phyloP scores from a whole-genome alignment of 73 alveolate genomes.

The Strombidium stylifer region DNA sequence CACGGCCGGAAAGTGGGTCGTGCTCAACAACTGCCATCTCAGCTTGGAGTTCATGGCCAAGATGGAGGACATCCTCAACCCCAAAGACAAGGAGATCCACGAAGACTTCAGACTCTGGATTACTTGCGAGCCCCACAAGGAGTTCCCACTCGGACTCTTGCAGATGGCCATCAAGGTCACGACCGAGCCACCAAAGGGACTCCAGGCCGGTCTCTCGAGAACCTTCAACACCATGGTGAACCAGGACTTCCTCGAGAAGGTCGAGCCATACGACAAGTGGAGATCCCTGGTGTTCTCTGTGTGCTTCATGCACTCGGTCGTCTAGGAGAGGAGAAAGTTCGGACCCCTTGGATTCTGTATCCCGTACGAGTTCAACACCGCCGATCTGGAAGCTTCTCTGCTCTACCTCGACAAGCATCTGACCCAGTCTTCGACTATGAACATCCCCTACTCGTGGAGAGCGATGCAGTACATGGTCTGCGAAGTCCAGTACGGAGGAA shows the following conservation, averaged over 20 bases:
- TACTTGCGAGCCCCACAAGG: slow-evolving; percentile 98
- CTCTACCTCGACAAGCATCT: slow-evolving; percentile 97
- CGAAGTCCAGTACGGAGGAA: slow-evolving; percentile 99
- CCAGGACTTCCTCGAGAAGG: slow-evolving; percentile 94
- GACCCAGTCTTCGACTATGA: slow-evolving; percentile 87
- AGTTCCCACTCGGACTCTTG: slow-evolving; percentile 99
- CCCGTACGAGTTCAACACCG: slow-evolving; percentile 99
- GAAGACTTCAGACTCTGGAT: slow-evolving; percentile 99
- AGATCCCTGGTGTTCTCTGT: slow-evolving; percentile 93
- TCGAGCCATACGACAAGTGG: slow-evolving; percentile 97
- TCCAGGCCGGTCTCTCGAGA: slow-evolving; percentile 99
- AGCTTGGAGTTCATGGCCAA: slow-evolving; percentile 97
- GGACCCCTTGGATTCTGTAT: slow-evolving; percentile 99
- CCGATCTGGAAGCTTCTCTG: slow-evolving; percentile 99
- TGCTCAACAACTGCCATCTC: slow-evolving; percentile 97
- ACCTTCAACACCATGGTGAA: slow-evolving; percentile 98
- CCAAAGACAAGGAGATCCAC: slow-evolving; percentile 94
- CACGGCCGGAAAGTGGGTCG: slow-evolving; percentile 98
- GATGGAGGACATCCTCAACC: slow-evolving; percentile 92
- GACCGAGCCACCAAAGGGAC: slow-evolving; percentile 99
- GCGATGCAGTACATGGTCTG: slow-evolving; percentile 98
- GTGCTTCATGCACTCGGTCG: slow-evolving; percentile 99
- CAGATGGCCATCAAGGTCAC: slow-evolving; percentile 99
- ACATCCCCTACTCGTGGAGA: slow-evolving; percentile 85
- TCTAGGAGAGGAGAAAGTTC: slow-evolving; percentile 96